Evolutionary conservation across 192 early-diverging fungal genomes (phyloP).

Genomic region (Rhizophagus clarus): DNA sequence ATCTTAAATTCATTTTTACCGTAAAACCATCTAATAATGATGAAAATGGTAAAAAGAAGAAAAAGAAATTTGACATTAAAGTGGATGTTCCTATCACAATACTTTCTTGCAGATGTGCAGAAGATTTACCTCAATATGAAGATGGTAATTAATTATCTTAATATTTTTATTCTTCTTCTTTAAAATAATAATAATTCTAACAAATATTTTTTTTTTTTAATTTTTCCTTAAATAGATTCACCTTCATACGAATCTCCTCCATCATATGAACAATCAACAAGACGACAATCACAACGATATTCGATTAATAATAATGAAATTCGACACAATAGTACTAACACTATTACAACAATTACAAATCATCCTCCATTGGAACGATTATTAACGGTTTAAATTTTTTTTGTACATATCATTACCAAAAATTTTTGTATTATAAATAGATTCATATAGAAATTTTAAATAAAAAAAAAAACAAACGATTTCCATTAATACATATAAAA

Average conservation of each 20-base stretch:
- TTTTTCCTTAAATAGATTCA: neutral
- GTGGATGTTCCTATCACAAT: neutral
- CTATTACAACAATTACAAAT: no score
- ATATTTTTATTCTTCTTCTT: neutral
- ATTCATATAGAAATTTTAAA: no score
- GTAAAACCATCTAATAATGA: neutral
- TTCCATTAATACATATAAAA: no score
- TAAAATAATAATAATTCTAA: neutral
- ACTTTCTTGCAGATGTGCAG: constrained; percentile 22
- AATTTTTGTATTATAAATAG: no score
- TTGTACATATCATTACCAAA: no score
- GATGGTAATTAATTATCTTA: neutral
- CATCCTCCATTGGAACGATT: no score
- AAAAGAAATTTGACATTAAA: neutral
- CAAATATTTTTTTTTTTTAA: neutral
- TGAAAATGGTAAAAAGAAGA: neutral
- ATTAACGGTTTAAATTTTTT: no score
- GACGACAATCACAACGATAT: neutral
- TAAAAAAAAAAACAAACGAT: no score
- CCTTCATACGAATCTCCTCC: neutral
- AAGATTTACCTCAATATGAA: constrained; percentile 5
- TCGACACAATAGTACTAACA: no score
- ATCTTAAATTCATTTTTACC: neutral
- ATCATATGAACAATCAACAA: neutral
- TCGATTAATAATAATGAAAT: no score